Evolutionary conservation across 192 early-diverging fungal genomes (phyloP), one percentile per base, ranked within the genome.

Genomic region (Ambispora gerdemannii): DNA sequence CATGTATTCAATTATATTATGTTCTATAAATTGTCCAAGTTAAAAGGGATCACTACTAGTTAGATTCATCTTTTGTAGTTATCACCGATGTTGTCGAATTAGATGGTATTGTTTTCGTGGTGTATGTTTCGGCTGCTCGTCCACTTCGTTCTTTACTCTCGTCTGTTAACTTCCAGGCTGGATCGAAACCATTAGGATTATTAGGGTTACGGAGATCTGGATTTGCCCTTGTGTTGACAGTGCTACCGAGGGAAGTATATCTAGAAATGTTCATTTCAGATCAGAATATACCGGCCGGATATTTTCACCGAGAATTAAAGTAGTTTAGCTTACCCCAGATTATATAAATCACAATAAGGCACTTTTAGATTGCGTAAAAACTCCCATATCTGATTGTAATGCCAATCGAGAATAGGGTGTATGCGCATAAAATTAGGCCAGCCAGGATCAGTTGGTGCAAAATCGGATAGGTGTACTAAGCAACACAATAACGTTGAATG

Each of bases 341-440:
- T 93, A 69, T 98, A 98, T 52, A 97, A 81, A 0, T 79, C 79
- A 78, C 95, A 98, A 77, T 96, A 96, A 52, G 85, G 88, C 33
- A 96, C 83, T 13, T 79, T 80, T 25, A 91, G 76, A 20, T 58
- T 34, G 22, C 74, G 72, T 61, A 96, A 79, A 67, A 87, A 92
- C 1, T 82, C 78, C 96, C 96, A 98, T 55, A 98, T 81, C 31
- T 92, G 82, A 27, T 84, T 80, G 68, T 95, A 97, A 17, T 78
- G 67, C 95, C 94, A 97, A 77, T 97, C 90, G 19, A 98, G 76
- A 17, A 98, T 89, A 4, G 96, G 94, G 67, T 95, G 92, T 3
- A 97, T 86, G 1, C 96, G 88, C 87, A 95, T 92, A 69, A 94
- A 86, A 49, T 79, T 72, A 28, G 96, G 96, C 95, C 96, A 98